phyloP scores from a whole-genome alignment of 2,329 filamentous ascomycete species.

The Metarhizium humberi region DNA sequence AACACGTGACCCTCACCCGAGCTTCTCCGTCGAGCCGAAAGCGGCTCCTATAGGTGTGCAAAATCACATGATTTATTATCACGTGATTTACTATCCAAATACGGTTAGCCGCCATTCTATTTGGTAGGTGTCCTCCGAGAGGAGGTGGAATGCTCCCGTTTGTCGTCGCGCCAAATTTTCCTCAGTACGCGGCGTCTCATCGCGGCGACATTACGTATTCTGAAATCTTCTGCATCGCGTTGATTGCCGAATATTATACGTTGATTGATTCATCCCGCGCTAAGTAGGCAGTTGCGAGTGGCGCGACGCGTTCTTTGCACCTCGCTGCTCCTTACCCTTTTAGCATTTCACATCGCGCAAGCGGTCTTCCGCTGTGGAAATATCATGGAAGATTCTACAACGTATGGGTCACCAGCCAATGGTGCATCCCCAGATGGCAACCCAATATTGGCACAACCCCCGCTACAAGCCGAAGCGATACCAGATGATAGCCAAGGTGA shows the following conservation, averaged over 20 bases:
- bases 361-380: not conserved
- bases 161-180: slow-evolving; percentile 29
- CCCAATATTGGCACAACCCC: slow-evolving; percentile 45
- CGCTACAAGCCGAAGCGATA: slow-evolving; percentile 35
- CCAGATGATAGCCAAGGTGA: slow-evolving; percentile 38
- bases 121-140: not conserved
- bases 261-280: not conserved
- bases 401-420: slow-evolving; percentile 48
- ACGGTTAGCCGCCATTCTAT: not conserved
- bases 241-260: slow-evolving; percentile 12
- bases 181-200: slow-evolving; percentile 22
- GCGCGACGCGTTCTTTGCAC: slow-evolving; percentile 9
- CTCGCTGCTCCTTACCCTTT: not conserved
- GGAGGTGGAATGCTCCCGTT: not conserved
- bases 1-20: not conserved
- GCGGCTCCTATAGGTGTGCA: not conserved
- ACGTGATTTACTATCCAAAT: not conserved
- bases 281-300: not conserved
- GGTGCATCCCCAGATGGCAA: slow-evolving; percentile 48
- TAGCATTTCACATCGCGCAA: slow-evolving; percentile 2
- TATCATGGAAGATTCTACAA: slow-evolving; percentile 50
- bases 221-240: not conserved
- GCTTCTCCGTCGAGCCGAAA: not conserved
- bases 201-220: slow-evolving; percentile 16
- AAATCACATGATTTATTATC: slow-evolving; percentile 2